Conservation (phyloP, 345 rosid species). For the Rubroshorea leprosula region DNA sequence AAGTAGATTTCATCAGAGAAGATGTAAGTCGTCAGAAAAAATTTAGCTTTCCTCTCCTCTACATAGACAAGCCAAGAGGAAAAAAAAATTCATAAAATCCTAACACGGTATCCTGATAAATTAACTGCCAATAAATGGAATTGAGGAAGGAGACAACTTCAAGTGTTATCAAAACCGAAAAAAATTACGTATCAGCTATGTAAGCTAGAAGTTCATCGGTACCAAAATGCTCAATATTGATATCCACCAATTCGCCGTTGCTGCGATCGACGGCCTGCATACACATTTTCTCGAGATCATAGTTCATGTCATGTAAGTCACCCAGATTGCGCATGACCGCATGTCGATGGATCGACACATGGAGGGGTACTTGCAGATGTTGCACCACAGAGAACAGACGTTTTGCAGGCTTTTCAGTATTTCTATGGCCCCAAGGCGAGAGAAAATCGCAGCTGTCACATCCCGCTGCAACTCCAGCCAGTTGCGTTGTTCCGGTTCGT, state of each 20-base stretch:
- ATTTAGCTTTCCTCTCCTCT: no score
- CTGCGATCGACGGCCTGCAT: constrained; percentile 54
- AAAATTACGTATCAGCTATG: not conserved
- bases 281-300: not conserved
- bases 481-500: constrained; percentile 8
- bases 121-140: no score
- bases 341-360: constrained; percentile 29
- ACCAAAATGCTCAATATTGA: constrained; percentile 34
- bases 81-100: no score
- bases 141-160: no score
- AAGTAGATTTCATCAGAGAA: no score
- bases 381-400: constrained; percentile 54
- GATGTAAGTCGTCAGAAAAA: no score
- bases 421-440: constrained; percentile 31
- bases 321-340: not conserved
- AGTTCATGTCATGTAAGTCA: not conserved
- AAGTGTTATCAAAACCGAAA: no score
- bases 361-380: constrained; percentile 37
- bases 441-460: constrained; percentile 36
- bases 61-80: no score
- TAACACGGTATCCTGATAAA: no score
- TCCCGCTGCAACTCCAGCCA: constrained; percentile 56
- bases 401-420: constrained; percentile 34
- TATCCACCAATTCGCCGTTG: constrained; percentile 32
- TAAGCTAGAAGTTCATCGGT: constrained; percentile 33